Base-by-base conservation (phyloP, 2,329 filamentous ascomycete genomes). In the Talaromyces rugulosus region DNA sequence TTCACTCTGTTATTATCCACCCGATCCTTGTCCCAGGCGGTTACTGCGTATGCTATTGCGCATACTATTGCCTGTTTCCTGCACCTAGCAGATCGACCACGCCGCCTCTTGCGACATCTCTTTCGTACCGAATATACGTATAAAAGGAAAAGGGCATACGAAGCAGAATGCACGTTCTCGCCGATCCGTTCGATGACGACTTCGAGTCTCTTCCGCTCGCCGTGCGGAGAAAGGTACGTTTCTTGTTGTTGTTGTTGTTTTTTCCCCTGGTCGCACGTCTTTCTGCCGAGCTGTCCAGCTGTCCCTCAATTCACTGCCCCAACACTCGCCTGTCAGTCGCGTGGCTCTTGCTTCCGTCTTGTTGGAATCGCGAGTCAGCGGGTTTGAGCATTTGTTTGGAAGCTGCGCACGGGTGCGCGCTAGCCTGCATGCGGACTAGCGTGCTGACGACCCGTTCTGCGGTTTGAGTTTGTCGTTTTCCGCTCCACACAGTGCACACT, bases 201-300 rank as follows among this genome's bases (percentile, higher is more conserved):
- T 84, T 84, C 63, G 81, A 84, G 65, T 78, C 80, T 47, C 74
- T 86, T 11, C 84, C 84, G 23, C 81, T 81, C 28, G 82, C 82
- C 16, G 78, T 86, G 59, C 78, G 82, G 68, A 78, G 83, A 73
- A 86, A 86, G 77, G 84, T 86, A 75, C 78, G 83, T 56, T 3
- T 4, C 11, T n/a, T 34, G 16, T 42, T 36, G 11, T 31, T 27
- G 6, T 23, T 9, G 23, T 5, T 61, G n/a, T 14, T 51, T 55
- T 8, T 16, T 27, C 23, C 23, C 23, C 23, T 23, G 23, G 23
- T 23, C 23, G 23, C 23, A 23, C 23, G 9, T 28, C 16, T 12
- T 34, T 11, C 33, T 50, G 58, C 8, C 51, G n/a, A 28, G 1
- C 52, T 56, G 58, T 12, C 44, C 51, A 44, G 44, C 12, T 44